phyloP scores from a whole-genome alignment of 495 filamentous ascomycete species.

The Penicillium fimorum region DNA sequence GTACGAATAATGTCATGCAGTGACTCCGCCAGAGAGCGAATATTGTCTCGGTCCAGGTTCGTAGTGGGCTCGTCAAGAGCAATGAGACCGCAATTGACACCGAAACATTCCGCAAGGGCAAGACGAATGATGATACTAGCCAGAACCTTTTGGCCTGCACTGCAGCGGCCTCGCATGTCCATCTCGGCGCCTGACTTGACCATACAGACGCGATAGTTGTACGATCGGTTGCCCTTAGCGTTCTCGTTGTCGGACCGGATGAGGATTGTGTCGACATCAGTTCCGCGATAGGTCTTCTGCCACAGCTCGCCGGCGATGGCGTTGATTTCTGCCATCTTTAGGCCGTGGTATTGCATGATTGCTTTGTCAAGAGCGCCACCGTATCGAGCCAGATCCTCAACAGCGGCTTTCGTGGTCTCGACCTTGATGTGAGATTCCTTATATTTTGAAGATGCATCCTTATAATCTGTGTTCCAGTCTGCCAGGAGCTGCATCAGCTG shows the following conservation, averaged over 20 bases:
- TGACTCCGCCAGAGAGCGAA: slow-evolving; percentile 78
- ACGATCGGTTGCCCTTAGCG: slow-evolving; percentile 71
- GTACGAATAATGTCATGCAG: slow-evolving; percentile 84
- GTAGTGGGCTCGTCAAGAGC: slow-evolving; percentile 98
- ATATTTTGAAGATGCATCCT: slow-evolving; percentile 77
- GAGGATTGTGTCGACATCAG: slow-evolving; percentile 94
- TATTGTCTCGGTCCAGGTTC: slow-evolving; percentile 94
- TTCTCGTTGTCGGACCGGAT: slow-evolving; percentile 87
- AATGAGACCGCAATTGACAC: slow-evolving; percentile 92
- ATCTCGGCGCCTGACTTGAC: slow-evolving; percentile 95
- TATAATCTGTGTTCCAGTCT: slow-evolving; percentile 85
- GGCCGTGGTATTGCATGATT: slow-evolving; percentile 90
- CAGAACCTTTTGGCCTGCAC: slow-evolving; percentile 92
- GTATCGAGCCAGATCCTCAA: slow-evolving; percentile 85
- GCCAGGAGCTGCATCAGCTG: slow-evolving; percentile 64
- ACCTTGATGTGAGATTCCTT: slow-evolving; percentile 87
- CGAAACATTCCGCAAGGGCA: slow-evolving; percentile 95
- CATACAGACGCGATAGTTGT: slow-evolving; percentile 99
- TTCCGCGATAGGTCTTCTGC: slow-evolving; percentile 95
- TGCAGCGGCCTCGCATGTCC: slow-evolving; percentile 99
- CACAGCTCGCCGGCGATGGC: slow-evolving; percentile 91
- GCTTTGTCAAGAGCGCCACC: slow-evolving; percentile 81
- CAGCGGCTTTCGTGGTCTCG: slow-evolving; percentile 87
- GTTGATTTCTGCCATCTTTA: slow-evolving; percentile 99
- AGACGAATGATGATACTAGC: slow-evolving; percentile 97